Evolutionary conservation across 768 basidiomycete species (phyloP).

Genomic region (Dacryopinax primogenitus): DNA sequence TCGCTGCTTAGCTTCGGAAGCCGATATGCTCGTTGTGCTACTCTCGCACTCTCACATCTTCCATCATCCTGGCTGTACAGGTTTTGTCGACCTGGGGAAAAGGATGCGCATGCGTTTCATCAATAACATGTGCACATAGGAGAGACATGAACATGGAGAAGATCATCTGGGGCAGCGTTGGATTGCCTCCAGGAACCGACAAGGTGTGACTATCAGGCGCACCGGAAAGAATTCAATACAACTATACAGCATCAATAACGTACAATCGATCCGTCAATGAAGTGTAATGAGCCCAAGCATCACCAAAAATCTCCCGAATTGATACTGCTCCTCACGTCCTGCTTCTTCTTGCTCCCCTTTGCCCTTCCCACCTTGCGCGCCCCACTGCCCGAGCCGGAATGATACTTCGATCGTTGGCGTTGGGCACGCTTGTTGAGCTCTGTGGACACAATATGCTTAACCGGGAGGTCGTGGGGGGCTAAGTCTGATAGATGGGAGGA

Average conservation of each 20-base stretch:
- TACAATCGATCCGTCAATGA: neutral
- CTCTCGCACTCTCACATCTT: no score
- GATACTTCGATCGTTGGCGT: slow-evolving; percentile 59
- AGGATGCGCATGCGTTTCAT: no score
- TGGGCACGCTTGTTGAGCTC: slow-evolving; percentile 49
- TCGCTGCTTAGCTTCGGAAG: no score
- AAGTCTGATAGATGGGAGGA: slow-evolving; percentile 32
- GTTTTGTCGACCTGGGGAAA: no score
- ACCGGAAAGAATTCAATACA: no score
- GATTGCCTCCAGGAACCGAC: no score
- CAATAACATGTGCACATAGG: no score
- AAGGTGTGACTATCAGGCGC: no score
- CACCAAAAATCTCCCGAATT: neutral
- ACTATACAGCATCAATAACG: neutral
- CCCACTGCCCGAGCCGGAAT: slow-evolving; percentile 47
- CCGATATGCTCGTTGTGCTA: no score
- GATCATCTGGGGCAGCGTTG: no score
- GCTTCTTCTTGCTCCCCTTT: slow-evolving; percentile 77
- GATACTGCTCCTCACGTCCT: slow-evolving; percentile 48
- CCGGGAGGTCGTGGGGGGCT: slow-evolving; percentile 19
- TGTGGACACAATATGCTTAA: slow-evolving; percentile 48
- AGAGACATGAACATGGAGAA: no score
- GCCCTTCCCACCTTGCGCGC: slow-evolving; percentile 45
- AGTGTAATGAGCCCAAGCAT: neutral
- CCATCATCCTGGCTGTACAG: no score